phyloP scores from a whole-genome alignment of 202 grass and related monocot genomes.

The Brachypodium distachyon region DNA sequence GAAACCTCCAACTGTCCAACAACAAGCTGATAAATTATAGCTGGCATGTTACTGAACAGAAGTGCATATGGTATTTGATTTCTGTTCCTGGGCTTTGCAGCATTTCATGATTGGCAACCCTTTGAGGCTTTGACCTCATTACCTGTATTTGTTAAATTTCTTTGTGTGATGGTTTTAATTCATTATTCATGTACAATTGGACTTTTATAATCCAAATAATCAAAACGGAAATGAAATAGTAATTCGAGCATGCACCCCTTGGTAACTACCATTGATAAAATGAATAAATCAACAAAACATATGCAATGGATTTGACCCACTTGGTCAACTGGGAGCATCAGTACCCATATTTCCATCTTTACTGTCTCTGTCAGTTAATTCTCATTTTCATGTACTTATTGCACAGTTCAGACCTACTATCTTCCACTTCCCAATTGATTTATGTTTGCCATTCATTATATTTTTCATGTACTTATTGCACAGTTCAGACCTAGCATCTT shows the following conservation, averaged over 20 bases:
- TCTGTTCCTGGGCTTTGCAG: neutral
- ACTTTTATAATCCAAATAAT: neutral
- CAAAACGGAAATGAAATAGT: neutral
- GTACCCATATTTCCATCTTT: neutral
- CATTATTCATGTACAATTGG: neutral
- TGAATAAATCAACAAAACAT: neutral
- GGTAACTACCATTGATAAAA: neutral
- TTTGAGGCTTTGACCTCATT: neutral
- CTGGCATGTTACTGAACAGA: neutral
- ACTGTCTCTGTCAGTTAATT: neutral
- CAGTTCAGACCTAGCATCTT: neutral
- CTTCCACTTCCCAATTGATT: neutral
- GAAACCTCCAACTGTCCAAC: neutral
- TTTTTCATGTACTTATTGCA: neutral
- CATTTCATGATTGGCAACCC: neutral
- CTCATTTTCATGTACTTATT: neutral
- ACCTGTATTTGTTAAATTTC: neutral
- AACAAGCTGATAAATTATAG: neutral
- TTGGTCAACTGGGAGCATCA: neutral
- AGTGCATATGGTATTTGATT: neutral
- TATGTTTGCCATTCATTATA: neutral
- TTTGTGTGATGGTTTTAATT: neutral
- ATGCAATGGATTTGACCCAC: neutral
- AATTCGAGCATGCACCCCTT: neutral
- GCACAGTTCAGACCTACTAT: neutral